phyloP scores from a whole-genome alignment of 2,329 filamentous ascomycete genomes.

The Aureobasidium sp. region DNA sequence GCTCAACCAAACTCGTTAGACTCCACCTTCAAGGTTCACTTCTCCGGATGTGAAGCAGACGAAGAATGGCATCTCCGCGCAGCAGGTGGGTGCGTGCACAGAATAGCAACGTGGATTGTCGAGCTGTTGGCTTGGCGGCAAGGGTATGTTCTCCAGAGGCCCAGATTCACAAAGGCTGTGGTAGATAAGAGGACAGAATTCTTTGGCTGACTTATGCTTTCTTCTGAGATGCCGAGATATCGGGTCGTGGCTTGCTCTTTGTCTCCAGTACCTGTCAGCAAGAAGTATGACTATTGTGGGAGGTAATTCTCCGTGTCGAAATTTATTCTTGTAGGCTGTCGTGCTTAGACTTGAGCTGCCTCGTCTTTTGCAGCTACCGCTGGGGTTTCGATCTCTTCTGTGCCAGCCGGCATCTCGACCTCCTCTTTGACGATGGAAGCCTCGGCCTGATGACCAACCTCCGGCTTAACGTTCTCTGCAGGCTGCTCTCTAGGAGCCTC shows the following conservation, averaged over 20 bases:
- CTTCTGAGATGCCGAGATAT: background rate
- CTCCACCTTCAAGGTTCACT: background rate
- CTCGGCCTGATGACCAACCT: conserved; percentile 17
- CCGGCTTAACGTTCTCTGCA: conserved; percentile 18
- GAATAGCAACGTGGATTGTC: background rate
- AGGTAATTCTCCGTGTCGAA: background rate
- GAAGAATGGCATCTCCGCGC: background rate
- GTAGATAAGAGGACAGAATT: background rate
- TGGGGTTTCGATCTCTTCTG: background rate
- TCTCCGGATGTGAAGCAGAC: background rate
- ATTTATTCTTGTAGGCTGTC: background rate
- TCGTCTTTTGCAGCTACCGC: background rate
- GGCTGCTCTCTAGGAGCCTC: conserved; percentile 16
- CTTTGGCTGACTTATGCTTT: background rate
- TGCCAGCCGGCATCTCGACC: background rate
- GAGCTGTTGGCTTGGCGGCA: background rate
- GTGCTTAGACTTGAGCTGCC: background rate
- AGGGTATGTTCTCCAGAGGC: background rate
- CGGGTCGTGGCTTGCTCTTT: background rate
- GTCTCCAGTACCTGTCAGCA: background rate
- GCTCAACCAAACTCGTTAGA: background rate
- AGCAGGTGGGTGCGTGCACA: background rate
- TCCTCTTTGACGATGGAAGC: background rate
- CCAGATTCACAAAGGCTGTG: background rate
- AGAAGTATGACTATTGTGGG: background rate